Percentiles rank a stretch among this genome's conserved stretches.
phyloP scores from a whole-genome alignment of 257 asterid species.

The Paraleonurus japonicus region DNA sequence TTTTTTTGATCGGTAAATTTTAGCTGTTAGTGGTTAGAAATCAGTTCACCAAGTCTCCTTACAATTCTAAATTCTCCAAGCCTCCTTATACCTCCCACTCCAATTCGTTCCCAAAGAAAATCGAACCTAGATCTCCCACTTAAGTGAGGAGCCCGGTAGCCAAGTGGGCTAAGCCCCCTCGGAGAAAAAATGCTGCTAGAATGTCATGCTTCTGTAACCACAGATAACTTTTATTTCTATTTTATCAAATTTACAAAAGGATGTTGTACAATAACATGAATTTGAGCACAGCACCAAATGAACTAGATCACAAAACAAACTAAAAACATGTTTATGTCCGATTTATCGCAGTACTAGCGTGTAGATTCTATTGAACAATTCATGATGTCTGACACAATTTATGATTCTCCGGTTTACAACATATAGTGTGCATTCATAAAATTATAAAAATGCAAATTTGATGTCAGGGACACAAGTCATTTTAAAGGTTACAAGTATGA shows the following conservation, averaged over 20 bases:
- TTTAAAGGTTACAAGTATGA: not conserved
- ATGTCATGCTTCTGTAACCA: not conserved
- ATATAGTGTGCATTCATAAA: too few relatives aligned
- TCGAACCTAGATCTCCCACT: too few relatives aligned
- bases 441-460: not conserved
- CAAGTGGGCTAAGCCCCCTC: too few relatives aligned
- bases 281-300: not conserved
- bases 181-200: too few relatives aligned
- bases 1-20: too few relatives aligned
- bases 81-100: too few relatives aligned
- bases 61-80: too few relatives aligned
- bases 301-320: not conserved
- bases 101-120: too few relatives aligned
- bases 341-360: not conserved
- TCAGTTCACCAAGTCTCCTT: too few relatives aligned
- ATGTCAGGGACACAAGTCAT: not conserved
- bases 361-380: not conserved
- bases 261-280: not conserved
- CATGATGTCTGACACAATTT: too few relatives aligned
- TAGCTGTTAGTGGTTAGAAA: too few relatives aligned
- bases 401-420: not conserved
- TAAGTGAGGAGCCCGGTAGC: too few relatives aligned
- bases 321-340: not conserved
- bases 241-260: not conserved
- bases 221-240: not conserved